phyloP scores from a whole-genome alignment of 1,284 basidiomycete species.

The Taiwanofungus camphoratus region DNA sequence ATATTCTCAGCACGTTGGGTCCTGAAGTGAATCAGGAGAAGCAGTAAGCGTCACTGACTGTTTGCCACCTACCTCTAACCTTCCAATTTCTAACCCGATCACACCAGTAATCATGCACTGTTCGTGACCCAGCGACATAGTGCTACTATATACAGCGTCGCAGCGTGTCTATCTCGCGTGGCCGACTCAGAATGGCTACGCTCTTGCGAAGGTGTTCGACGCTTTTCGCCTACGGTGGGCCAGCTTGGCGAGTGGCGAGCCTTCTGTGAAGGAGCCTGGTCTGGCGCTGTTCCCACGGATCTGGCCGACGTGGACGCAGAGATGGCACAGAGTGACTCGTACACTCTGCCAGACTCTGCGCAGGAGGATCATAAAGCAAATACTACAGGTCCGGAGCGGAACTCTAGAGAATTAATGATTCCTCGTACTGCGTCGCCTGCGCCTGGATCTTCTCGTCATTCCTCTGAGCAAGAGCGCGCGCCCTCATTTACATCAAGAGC shows the following conservation, averaged over 20 bases:
- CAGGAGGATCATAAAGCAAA: too few relatives aligned
- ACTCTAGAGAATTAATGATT: too few relatives aligned
- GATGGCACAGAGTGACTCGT: too few relatives aligned
- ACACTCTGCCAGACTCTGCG: too few relatives aligned
- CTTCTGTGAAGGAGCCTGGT: constrained; percentile 71
- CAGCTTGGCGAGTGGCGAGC: constrained; percentile 64
- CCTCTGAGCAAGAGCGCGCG: constrained; percentile 14
- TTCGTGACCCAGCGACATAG: constrained; percentile 57
- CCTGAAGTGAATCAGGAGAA: constrained; percentile 76
- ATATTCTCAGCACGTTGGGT: constrained; percentile 64
- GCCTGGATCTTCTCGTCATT: constrained; percentile 20
- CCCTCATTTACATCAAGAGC: constrained; percentile 16
- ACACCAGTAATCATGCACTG: constrained; percentile 56
- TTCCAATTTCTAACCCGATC: neutral
- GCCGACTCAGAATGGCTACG: constrained; percentile 75
- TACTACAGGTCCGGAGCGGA: too few relatives aligned
- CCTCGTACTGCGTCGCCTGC: too few relatives aligned
- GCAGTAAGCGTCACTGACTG: constrained; percentile 50
- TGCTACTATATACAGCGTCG: constrained; percentile 51
- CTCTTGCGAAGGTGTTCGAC: constrained; percentile 63
- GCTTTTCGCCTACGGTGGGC: constrained; percentile 59
- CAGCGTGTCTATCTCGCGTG: constrained; percentile 57
- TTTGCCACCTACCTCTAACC: neutral
- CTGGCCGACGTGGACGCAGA: constrained; percentile 37
- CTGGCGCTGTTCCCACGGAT: constrained; percentile 47